Percentiles rank a stretch among this genome's conserved stretches.
These are phyloP conservation scores for Cornus kousa DNA, from an alignment of 148 eudicot species.

Conservation along the genomic window DNA sequence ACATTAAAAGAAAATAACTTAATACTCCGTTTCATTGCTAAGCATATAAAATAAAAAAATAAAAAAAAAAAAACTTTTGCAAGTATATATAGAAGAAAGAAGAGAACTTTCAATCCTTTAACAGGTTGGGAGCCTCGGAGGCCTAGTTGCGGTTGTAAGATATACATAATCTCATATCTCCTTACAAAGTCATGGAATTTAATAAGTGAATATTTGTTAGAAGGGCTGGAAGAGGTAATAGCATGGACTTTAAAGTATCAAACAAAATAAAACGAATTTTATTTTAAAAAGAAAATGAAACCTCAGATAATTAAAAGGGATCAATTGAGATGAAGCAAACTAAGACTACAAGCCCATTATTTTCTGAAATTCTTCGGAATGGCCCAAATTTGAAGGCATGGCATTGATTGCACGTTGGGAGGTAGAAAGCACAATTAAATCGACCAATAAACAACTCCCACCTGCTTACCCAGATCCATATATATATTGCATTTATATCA, in stretches of 20 bases:
- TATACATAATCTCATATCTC: too few species aligned
- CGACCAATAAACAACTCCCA: constrained; percentile 7
- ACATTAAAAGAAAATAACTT: background rate
- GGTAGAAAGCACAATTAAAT: constrained; percentile 4
- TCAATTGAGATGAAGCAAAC: too few species aligned
- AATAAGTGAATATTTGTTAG: background rate
- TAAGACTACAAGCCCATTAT: background rate
- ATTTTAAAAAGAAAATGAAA: too few species aligned
- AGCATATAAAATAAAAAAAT: background rate
- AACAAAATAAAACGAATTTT: too few species aligned
- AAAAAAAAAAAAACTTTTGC: too few species aligned
- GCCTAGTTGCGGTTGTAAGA: too few species aligned
- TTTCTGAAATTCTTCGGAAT: background rate
- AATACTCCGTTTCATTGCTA: background rate
- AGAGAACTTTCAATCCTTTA: background rate
- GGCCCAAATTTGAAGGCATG: background rate
- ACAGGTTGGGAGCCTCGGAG: too few species aligned
- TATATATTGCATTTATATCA: background rate
- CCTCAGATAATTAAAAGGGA: too few species aligned
- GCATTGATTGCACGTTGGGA: constrained; percentile 4
- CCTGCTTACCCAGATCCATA: constrained; percentile 9
- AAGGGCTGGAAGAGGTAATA: background rate
- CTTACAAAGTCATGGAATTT: too few species aligned
- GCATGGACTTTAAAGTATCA: background rate
- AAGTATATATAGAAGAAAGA: background rate